These are phyloP conservation scores for Ceratocystis cubensis DNA, from an alignment of 2,329 filamentous ascomycete genomes.

Conservation along the genomic window DNA sequence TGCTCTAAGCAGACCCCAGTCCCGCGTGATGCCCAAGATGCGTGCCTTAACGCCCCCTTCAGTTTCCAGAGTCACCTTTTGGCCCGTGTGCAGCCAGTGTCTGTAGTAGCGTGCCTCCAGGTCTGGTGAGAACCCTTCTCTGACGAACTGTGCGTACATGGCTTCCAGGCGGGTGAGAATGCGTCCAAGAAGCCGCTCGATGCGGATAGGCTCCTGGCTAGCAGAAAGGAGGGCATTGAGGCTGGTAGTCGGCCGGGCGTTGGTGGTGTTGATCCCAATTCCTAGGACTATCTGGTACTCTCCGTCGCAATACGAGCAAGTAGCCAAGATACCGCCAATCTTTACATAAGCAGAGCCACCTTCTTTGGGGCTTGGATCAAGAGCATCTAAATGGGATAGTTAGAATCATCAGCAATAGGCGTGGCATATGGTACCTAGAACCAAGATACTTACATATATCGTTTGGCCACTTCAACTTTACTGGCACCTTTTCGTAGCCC, in stretches of 20 bases:
- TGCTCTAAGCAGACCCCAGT: constrained; percentile 77
- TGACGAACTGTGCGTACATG: constrained; percentile 62
- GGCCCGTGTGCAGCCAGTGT: constrained; percentile 74
- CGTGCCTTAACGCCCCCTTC: constrained; percentile 62
- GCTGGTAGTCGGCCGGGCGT: constrained; percentile 74
- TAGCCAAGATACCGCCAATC: constrained; percentile 84
- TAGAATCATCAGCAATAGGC: not conserved
- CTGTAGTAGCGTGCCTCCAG: constrained; percentile 69
- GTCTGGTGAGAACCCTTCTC: constrained; percentile 57
- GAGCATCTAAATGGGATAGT: constrained; percentile 39
- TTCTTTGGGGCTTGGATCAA: constrained; percentile 45
- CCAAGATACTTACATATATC: constrained; percentile 57
- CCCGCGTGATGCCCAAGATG: constrained; percentile 77
- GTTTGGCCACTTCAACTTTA: constrained; percentile 96
- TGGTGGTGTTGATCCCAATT: constrained; percentile 74
- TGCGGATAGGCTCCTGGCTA: constrained; percentile 44
- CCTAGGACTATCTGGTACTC: constrained; percentile 79
- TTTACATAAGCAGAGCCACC: constrained; percentile 56
- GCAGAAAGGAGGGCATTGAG: constrained; percentile 55
- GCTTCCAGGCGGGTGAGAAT: constrained; percentile 68
- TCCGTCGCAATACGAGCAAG: constrained; percentile 65
- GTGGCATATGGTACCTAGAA: constrained; percentile 20
- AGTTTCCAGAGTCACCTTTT: constrained; percentile 60
- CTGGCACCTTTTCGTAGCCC: constrained; percentile 61
- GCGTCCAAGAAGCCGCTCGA: constrained; percentile 70